phyloP scores from a whole-genome alignment of 2,329 filamentous ascomycete genomes.

The Aschersonia sp. region DNA sequence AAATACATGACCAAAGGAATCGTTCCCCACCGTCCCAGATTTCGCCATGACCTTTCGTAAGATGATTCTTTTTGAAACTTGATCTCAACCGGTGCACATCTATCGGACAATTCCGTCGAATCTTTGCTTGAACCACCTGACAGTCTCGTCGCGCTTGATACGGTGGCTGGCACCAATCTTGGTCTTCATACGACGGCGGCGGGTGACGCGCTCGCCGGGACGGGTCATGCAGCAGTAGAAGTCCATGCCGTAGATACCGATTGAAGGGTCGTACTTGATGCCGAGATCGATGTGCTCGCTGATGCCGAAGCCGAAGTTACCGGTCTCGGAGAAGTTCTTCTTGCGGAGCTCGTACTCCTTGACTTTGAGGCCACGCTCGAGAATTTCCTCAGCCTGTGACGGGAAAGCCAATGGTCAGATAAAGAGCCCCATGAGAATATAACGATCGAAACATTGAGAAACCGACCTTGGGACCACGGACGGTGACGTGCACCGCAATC shows the following conservation, averaged over 20 bases:
- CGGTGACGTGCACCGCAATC: conserved; percentile 98
- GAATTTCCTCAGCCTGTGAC: conserved; percentile 82
- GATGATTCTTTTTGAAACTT: conserved; percentile 6
- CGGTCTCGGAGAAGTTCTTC: conserved; percentile 99
- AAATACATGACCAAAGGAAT: conserved; percentile 22
- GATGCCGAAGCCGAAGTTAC: conserved; percentile 99
- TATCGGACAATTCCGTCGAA: conserved; percentile 99
- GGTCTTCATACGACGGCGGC: conserved; percentile 81
- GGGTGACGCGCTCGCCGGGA: conserved; percentile 93
- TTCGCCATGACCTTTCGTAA: no score
- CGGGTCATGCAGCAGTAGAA: conserved; percentile 99
- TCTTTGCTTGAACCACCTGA: conserved; percentile 86
- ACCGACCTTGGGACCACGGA: conserved; percentile 72
- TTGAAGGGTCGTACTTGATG: conserved; percentile 98
- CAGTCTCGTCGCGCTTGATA: conserved; percentile 87
- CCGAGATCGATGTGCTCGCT: conserved; percentile 99
- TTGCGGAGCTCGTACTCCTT: conserved; percentile 99
- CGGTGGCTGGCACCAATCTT: conserved; percentile 77
- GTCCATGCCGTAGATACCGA: conserved; percentile 99
- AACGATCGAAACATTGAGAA: background rate
- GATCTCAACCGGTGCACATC: conserved; percentile 20
- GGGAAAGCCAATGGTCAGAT: no score
- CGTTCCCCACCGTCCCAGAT: conserved; percentile 1
- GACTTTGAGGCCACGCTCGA: conserved; percentile 99
- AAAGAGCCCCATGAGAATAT: no score